Evolutionary conservation across 805 yeast species (phyloP).

Genomic region (Metschnikowia corniflorae): DNA sequence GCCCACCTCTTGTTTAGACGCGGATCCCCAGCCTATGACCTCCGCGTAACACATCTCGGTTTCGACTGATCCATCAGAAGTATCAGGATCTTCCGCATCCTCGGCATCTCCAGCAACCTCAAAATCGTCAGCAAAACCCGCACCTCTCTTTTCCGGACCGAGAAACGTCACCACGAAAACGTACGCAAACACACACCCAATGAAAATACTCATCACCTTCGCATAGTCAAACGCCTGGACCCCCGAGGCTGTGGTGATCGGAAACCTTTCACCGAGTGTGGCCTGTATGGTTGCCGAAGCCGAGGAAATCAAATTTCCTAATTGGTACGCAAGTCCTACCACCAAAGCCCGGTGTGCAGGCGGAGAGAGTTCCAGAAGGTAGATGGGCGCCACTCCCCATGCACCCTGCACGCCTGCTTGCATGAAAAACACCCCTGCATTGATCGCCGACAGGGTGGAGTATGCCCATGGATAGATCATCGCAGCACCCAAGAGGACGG

Average conservation of each 20-base stretch:
- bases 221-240: constrained; percentile 51
- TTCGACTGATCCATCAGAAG: no score
- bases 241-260: constrained; percentile 30
- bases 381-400: constrained; percentile 70
- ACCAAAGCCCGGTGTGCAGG: constrained; percentile 14
- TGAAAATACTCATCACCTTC: constrained; percentile 64
- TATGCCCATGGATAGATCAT: constrained; percentile 36
- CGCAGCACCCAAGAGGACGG: constrained; percentile 36
- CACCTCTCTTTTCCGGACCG: constrained; percentile 51
- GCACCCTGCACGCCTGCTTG: constrained; percentile 69
- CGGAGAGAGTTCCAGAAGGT: constrained; percentile 57
- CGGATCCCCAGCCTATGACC: no score
- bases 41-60: no score
- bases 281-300: constrained; percentile 72
- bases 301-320: constrained; percentile 69
- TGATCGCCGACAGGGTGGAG: constrained; percentile 33
- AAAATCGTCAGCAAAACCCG: constrained; percentile 12
- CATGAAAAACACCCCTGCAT: constrained; percentile 61
- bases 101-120: no score
- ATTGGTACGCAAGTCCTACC: constrained; percentile 52
- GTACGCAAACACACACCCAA: constrained; percentile 60
- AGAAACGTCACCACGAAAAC: constrained; percentile 44
- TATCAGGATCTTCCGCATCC: no score
- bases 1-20: no score
- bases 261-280: constrained; percentile 57